Conservation (phyloP, 2,329 filamentous ascomycete species). For the Ceratocystis variospora region DNA sequence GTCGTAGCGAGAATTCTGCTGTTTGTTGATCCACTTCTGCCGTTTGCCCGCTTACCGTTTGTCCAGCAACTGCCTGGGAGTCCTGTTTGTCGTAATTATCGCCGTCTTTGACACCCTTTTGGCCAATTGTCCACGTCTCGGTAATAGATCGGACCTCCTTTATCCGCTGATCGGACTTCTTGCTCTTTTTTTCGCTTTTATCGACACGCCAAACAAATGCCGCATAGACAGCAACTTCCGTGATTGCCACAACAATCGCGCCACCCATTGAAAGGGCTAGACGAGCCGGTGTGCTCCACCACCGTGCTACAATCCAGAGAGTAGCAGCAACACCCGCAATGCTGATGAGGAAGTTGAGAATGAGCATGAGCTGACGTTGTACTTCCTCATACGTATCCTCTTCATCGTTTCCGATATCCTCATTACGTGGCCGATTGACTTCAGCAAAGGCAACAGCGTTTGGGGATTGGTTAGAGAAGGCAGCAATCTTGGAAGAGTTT, state of each 20-base stretch:
- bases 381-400: constrained; percentile 60
- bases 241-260: constrained; percentile 54
- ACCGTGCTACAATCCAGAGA: constrained; percentile 63
- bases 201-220: constrained; percentile 60
- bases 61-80: neutral
- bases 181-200: constrained; percentile 52
- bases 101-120: constrained; percentile 24
- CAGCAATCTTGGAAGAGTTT: constrained; percentile 43
- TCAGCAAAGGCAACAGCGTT: constrained; percentile 42
- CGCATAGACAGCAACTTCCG: constrained; percentile 64
- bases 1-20: neutral
- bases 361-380: constrained; percentile 67
- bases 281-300: constrained; percentile 59
- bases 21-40: neutral
- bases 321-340: constrained; percentile 66
- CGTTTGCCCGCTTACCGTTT: neutral
- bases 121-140: constrained; percentile 54
- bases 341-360: constrained; percentile 80
- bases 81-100: constrained; percentile 22
- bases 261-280: constrained; percentile 59
- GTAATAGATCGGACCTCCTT: constrained; percentile 56
- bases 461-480: constrained; percentile 47
- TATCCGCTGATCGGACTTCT: constrained; percentile 27
- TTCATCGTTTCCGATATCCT: constrained; percentile 32
- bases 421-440: constrained; percentile 35